Conservation (phyloP, 2,329 filamentous ascomycete genomes). For the Hawksworthiomyces lignivorus region DNA sequence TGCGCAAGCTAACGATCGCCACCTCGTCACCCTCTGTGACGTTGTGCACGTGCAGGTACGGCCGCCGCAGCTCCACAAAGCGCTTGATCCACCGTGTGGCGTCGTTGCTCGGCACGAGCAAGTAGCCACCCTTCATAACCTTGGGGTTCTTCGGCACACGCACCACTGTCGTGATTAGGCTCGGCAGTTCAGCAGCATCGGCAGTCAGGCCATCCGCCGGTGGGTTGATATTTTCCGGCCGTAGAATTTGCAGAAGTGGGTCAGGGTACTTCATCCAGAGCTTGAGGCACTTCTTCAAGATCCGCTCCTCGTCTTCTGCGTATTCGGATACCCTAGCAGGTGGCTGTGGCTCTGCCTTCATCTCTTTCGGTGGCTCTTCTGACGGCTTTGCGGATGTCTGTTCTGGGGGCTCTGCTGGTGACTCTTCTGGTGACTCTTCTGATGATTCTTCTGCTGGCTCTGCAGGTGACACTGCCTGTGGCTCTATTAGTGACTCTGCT, state of each 20-base stretch:
- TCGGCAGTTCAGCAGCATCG: conserved; percentile 45
- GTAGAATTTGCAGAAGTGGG: conserved; percentile 47
- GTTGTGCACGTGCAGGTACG: conserved; percentile 86
- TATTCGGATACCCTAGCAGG: conserved; percentile 33
- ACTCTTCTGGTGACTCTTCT: too few species aligned
- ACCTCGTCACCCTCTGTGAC: conserved; percentile 83
- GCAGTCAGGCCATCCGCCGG: conserved; percentile 53
- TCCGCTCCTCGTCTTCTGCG: conserved; percentile 34
- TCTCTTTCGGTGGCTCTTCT: conserved; percentile 17
- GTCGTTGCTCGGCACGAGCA: conserved; percentile 75
- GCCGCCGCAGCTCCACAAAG: conserved; percentile 84
- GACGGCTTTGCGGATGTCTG: conserved; percentile 19
- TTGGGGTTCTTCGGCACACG: conserved; percentile 72
- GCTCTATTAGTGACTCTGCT: too few species aligned
- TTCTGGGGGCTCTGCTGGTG: conserved; percentile 17
- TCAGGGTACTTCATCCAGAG: conserved; percentile 59
- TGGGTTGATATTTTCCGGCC: conserved; percentile 57
- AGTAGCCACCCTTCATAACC: conserved; percentile 78
- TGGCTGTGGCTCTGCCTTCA: conserved; percentile 15
- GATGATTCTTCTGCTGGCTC: too few species aligned
- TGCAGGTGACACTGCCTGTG: too few species aligned
- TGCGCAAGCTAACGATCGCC: conserved; percentile 78
- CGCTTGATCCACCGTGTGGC: conserved; percentile 82
- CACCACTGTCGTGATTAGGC: conserved; percentile 68
- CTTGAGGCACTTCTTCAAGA: conserved; percentile 50